Percentiles rank a stretch among this genome's conserved stretches.
Conservation (phyloP, 129 eudicot species). For the Saussurea involucrata region DNA sequence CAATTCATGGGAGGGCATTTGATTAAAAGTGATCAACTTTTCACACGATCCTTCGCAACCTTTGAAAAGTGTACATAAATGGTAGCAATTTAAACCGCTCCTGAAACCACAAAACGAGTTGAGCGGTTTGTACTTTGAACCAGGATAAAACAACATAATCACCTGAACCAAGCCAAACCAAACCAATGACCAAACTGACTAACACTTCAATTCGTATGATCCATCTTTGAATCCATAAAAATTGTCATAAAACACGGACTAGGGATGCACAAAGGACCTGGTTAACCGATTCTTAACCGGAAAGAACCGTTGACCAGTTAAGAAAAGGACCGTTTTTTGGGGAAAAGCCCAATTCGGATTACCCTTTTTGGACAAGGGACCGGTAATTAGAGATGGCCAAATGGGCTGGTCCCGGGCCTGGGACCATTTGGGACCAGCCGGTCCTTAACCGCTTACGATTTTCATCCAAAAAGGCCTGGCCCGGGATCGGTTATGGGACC, state of each 20-base stretch:
- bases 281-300: no score
- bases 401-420: no score
- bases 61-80: neutral
- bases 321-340: neutral
- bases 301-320: no score
- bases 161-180: neutral
- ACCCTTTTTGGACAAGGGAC: neutral
- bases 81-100: neutral
- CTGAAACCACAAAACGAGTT: neutral
- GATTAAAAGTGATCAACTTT: no score
- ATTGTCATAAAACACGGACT: neutral
- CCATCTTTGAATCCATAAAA: neutral
- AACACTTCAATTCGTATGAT: neutral
- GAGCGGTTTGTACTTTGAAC: neutral
- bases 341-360: neutral
- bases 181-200: neutral
- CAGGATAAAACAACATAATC: neutral
- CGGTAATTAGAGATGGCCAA: no score
- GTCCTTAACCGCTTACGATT: no score
- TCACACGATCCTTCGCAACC: neutral
- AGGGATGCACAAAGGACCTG: neutral
- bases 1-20: no score
- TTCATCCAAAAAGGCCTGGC: no score
- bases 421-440: no score
- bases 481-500: no score